A percentile compares a stretch with the other conserved stretches of the same genome.
Conservation (phyloP, 2,329 filamentous ascomycete genomes). For the Aspergillus uvarum region DNA sequence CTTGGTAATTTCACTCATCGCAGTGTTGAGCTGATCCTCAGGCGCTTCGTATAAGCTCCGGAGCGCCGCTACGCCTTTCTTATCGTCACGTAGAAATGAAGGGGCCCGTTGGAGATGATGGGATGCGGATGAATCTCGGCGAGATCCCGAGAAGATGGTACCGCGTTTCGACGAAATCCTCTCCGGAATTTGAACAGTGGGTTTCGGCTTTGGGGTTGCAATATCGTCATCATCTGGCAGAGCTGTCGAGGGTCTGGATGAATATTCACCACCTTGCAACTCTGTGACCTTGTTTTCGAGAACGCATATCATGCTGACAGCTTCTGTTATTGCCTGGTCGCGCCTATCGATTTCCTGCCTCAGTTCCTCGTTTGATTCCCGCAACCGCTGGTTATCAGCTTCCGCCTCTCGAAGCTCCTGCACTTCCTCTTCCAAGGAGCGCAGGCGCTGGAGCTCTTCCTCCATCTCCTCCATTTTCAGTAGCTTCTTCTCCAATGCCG, state of each 20-base stretch:
- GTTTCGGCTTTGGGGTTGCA: conserved; percentile 29
- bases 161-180: conserved; percentile 39
- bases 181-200: conserved; percentile 39
- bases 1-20: conserved; percentile 33
- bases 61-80: conserved; percentile 38
- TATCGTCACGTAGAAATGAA: conserved; percentile 41
- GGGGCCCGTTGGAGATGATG: conserved; percentile 36
- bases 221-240: conserved; percentile 27
- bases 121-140: conserved; percentile 23
- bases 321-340: conserved; percentile 44
- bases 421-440: conserved; percentile 34
- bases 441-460: conserved; percentile 34
- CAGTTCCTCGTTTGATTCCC: conserved; percentile 40
- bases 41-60: conserved; percentile 40
- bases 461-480: conserved; percentile 40
- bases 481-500: conserved; percentile 37
- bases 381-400: conserved; percentile 37
- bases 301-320: conserved; percentile 45
- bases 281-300: conserved; percentile 42
- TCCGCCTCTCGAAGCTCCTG: conserved; percentile 38
- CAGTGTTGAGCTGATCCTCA: conserved; percentile 27
- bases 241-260: conserved; percentile 27
- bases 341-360: conserved; percentile 40
- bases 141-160: conserved; percentile 19
- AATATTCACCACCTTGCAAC: conserved; percentile 24